Base-by-base conservation (phyloP, 2,329 filamentous ascomycete genomes). In the Colletotrichum eremochloae region DNA sequence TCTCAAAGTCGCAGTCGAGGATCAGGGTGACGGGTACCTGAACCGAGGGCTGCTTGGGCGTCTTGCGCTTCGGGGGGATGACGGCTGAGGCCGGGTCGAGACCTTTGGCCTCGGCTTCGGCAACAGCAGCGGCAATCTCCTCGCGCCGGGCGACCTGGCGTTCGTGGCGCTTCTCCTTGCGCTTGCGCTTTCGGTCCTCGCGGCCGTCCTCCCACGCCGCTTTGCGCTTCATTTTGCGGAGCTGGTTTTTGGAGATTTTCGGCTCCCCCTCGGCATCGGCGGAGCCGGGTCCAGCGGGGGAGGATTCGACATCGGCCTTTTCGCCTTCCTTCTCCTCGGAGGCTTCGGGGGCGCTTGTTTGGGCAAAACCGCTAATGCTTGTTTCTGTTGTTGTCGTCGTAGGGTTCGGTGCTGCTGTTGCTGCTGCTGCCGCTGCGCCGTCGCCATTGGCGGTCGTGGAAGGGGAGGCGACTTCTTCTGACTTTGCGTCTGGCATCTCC, bases 1-100 rank as follows among this genome's bases (percentile, higher is more conserved):
- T 86, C 80, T 99, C 95, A 80, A 97, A 99, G 75, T 93, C 91
- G 82, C 96, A 98, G 84, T 99, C 96, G 74, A 99, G 85, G 71
- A 99, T 86, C 75, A 99, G 85, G 0, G 94, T 90, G 31, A 98
- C 84, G 1, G 95, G 95, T 0, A 97, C 87, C 68, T 90, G 88
- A 61, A 86, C 84, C 75, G 67, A 73, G 76, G 74, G 77, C 75
- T 72, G 74, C 53, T 77, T 77, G 58, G 79, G 79, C 74, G 80
- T 83, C 79, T 79, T 80, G 68, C 79, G 79, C 31, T 31, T 53
- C 18, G 55, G 60, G 18, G 70, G 67, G 1, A 70, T 56, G 44
- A 78, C 75, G 2, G 80, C 78, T 9, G 76, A 75, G 55, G 73
- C 75, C 53, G 82, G 85, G 70, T 86, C 85, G 38, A 83, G 81